Conservation (phyloP, 352 stramenopile genomes). For the Aphanomyces euteiches region DNA sequence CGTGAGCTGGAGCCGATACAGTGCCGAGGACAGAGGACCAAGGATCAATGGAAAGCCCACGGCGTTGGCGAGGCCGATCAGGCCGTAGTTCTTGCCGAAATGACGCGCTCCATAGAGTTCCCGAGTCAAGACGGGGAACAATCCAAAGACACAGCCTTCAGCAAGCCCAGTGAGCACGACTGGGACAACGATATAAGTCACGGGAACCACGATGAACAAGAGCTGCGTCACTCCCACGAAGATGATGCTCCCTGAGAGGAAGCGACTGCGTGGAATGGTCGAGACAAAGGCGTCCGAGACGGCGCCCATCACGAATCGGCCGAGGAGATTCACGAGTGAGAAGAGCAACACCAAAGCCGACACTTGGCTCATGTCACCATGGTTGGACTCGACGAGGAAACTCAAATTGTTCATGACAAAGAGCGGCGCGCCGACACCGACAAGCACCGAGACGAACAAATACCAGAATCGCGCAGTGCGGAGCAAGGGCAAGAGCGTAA, state of each 20-base stretch:
- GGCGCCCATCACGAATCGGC: constrained; percentile 50
- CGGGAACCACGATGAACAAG: constrained; percentile 52
- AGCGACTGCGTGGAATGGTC: constrained; percentile 52
- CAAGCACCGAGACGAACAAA: constrained; percentile 64
- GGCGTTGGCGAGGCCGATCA: constrained; percentile 69
- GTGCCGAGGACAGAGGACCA: constrained; percentile 57
- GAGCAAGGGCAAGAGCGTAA: constrained; percentile 52
- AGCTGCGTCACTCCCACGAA: constrained; percentile 56
- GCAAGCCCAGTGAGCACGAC: constrained; percentile 57
- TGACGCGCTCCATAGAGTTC: constrained; percentile 65
- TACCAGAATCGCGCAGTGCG: constrained; percentile 57
- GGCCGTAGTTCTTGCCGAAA: constrained; percentile 76
- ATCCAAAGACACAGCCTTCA: constrained; percentile 69
- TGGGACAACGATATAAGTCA: constrained; percentile 44
- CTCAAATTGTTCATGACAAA: constrained; percentile 80
- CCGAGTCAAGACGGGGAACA: constrained; percentile 62
- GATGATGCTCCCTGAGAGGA: constrained; percentile 50
- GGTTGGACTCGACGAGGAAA: constrained; percentile 67
- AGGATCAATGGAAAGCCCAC: constrained; percentile 70
- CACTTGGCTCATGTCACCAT: constrained; percentile 48
- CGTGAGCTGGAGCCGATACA: constrained; percentile 42
- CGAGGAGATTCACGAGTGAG: constrained; percentile 60
- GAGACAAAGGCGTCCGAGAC: constrained; percentile 58
- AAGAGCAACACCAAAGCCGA: constrained; percentile 65
- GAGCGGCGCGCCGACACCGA: constrained; percentile 62